These are phyloP conservation scores for Cercis canadensis DNA, from an alignment of 306 rosid genomes.

Conservation along the genomic window DNA sequence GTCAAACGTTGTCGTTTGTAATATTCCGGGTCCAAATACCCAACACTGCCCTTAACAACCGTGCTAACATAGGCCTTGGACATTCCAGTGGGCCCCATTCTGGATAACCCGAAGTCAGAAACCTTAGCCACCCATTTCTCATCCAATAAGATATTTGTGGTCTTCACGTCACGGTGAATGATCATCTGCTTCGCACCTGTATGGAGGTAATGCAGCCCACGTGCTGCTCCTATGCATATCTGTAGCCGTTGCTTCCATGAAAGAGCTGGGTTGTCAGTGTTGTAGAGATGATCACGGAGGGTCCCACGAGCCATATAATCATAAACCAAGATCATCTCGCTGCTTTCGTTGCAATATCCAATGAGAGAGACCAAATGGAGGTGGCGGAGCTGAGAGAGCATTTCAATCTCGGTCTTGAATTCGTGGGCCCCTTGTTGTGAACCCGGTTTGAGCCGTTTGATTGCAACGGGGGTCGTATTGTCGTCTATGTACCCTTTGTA, in stretches of 20 bases:
- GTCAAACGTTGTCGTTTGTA: not conserved
- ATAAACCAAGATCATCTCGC: constrained; percentile 32
- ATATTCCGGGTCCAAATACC: constrained; percentile 3
- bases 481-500: constrained; percentile 24
- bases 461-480: not conserved
- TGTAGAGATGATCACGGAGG: constrained; percentile 34
- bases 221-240: constrained; percentile 15
- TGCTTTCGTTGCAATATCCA: not conserved
- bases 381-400: constrained; percentile 12
- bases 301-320: constrained; percentile 37
- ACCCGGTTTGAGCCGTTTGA: constrained; percentile 19
- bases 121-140: constrained; percentile 27
- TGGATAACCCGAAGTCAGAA: constrained; percentile 7
- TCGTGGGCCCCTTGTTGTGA: constrained; percentile 18
- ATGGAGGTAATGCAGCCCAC: constrained; percentile 41
- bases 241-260: constrained; percentile 38
- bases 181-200: constrained; percentile 9
- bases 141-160: constrained; percentile 36
- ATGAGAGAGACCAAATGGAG: constrained; percentile 15
- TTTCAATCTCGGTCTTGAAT: constrained; percentile 7
- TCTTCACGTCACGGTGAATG: constrained; percentile 49
- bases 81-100: constrained; percentile 12
- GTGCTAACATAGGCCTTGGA: constrained; percentile 1
- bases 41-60: not conserved
- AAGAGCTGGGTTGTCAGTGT: not conserved